Conservation (phyloP, 192 early-diverging fungal genomes). For the Mortierella hygrophila region DNA sequence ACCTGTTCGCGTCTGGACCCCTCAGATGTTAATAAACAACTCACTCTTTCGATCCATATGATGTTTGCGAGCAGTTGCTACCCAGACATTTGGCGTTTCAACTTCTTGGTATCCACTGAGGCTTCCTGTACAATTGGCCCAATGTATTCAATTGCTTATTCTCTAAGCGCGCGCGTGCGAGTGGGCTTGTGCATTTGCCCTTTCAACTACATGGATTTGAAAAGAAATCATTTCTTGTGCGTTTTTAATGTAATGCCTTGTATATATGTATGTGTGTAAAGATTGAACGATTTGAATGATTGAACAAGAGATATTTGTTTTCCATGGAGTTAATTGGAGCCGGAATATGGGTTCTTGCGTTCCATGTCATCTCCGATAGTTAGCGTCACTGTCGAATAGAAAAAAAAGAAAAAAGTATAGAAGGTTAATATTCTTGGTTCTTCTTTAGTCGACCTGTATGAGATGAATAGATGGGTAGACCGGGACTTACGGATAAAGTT, state of each 20-base stretch:
- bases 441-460: neutral
- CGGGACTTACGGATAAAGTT: conserved; percentile 40
- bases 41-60: too few relatives aligned
- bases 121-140: too few relatives aligned
- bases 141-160: too few relatives aligned
- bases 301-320: neutral
- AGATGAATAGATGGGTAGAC: neutral
- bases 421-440: neutral
- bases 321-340: too few relatives aligned
- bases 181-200: too few relatives aligned
- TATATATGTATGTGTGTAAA: neutral
- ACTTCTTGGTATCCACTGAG: too few relatives aligned
- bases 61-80: too few relatives aligned
- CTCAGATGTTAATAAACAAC: too few relatives aligned
- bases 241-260: neutral
- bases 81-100: too few relatives aligned
- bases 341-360: conserved; percentile 22
- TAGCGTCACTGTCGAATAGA: conserved; percentile 22
- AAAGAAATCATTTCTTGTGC: neutral
- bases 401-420: neutral
- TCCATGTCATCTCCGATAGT: conserved; percentile 18
- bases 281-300: neutral
- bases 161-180: too few relatives aligned
- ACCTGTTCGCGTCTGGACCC: neutral
- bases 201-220: too few relatives aligned